Conservation (phyloP, 495 filamentous ascomycete genomes). For the Xylaria intraflava region DNA sequence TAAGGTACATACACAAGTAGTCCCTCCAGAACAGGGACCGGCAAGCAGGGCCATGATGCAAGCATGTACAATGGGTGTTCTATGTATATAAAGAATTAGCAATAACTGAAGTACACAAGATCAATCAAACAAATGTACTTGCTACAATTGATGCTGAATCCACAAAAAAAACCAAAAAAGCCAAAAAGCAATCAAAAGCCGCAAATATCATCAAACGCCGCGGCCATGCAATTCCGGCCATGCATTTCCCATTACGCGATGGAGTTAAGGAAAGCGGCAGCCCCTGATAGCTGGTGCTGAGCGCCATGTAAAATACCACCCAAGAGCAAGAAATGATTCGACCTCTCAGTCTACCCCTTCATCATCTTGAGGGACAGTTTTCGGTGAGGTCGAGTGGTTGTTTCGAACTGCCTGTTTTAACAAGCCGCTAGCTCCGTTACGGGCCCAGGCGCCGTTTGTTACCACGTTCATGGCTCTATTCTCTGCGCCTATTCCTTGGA, state of each 20-base stretch:
- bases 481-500: constrained; percentile 28
- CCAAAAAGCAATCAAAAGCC: neutral
- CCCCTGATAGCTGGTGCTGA: neutral
- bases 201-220: neutral
- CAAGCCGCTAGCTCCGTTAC: constrained; percentile 28
- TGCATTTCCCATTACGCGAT: neutral
- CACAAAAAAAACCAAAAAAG: too few relatives aligned
- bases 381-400: neutral
- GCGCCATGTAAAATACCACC: neutral
- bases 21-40: too few relatives aligned
- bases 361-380: constrained; percentile 7
- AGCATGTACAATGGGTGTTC: too few relatives aligned
- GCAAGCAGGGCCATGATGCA: too few relatives aligned
- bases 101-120: too few relatives aligned
- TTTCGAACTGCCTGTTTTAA: constrained; percentile 20
- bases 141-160: neutral
- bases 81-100: too few relatives aligned
- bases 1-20: too few relatives aligned
- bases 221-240: neutral
- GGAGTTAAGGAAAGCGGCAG: neutral
- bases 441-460: constrained; percentile 34
- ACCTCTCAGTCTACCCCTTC: constrained; percentile 11
- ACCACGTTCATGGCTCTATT: constrained; percentile 36
- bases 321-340: neutral
- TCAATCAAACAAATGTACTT: too few relatives aligned